Evolutionary conservation across 1,139 yeast species (phyloP).

Genomic region (Wickerhamomyces sp.): DNA sequence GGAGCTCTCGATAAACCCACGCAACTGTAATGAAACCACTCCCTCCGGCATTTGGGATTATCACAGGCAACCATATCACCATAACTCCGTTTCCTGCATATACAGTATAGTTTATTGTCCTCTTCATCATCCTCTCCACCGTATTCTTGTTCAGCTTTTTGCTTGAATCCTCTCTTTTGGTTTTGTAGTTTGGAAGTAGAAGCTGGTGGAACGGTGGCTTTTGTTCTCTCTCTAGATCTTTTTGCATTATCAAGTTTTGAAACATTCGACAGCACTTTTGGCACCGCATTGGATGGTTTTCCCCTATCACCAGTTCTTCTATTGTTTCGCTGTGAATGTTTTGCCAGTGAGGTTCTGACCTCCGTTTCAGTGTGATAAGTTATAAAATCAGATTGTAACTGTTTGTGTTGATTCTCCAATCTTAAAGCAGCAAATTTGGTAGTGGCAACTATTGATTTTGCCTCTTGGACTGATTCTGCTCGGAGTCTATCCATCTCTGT

Average conservation of each 20-base stretch:
- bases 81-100: constrained; percentile 63
- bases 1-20: constrained; percentile 68
- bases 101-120: constrained; percentile 51
- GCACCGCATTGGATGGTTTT: too few species aligned
- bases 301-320: constrained; percentile 10
- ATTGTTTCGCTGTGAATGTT: constrained; percentile 16
- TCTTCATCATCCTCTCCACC: constrained; percentile 32
- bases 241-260: not conserved
- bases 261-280: constrained; percentile 4
- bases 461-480: constrained; percentile 17
- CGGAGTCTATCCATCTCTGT: constrained; percentile 11
- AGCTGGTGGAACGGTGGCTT: too few species aligned
- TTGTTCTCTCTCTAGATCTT: not conserved
- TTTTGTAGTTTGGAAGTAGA: too few species aligned
- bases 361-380: constrained; percentile 18
- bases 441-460: constrained; percentile 18
- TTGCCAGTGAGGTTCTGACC: constrained; percentile 9
- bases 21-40: constrained; percentile 79
- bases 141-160: constrained; percentile 3
- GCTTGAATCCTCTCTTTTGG: too few species aligned
- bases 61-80: constrained; percentile 84
- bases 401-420: constrained; percentile 16
- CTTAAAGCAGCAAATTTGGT: constrained; percentile 19
- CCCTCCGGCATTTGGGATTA: constrained; percentile 60
- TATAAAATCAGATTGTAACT: constrained; percentile 19